Conservation (phyloP, 495 filamentous ascomycete species). For the Podospora comata region DNA sequence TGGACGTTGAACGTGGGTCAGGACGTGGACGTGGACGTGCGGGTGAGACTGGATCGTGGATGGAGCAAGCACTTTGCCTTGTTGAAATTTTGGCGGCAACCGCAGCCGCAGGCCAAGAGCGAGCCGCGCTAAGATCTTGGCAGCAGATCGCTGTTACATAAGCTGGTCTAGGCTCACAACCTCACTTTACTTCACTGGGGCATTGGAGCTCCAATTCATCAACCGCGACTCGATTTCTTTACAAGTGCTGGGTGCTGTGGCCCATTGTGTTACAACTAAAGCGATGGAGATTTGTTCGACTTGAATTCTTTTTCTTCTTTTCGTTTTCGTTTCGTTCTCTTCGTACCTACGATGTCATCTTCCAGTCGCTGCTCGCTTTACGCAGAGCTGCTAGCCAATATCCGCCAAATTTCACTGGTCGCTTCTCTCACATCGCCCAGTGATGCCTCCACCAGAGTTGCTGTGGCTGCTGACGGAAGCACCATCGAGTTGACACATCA, state of each 20-base stretch:
- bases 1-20: neutral
- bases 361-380: slow-evolving; percentile 50
- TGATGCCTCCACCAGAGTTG: slow-evolving; percentile 45
- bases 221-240: neutral
- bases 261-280: neutral
- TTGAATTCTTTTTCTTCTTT: neutral
- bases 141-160: slow-evolving; percentile 13
- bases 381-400: slow-evolving; percentile 83
- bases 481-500: slow-evolving; percentile 54
- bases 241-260: neutral
- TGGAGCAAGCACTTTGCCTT: slow-evolving; percentile 6
- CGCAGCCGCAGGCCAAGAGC: neutral
- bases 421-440: slow-evolving; percentile 57
- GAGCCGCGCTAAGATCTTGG: neutral
- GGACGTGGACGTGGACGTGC: slow-evolving; percentile 8
- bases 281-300: neutral
- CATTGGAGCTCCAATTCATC: neutral
- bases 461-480: slow-evolving; percentile 48
- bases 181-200: neutral
- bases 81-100: slow-evolving; percentile 25
- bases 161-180: slow-evolving; percentile 3
- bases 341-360: slow-evolving; percentile 19
- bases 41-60: slow-evolving; percentile 4
- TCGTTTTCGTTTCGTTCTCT: neutral
- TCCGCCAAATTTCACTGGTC: slow-evolving; percentile 76